A percentile compares a stretch with the other conserved stretches of the same genome.
Conservation (phyloP, 176 grass and related monocot species). For the Avena sativa region DNA sequence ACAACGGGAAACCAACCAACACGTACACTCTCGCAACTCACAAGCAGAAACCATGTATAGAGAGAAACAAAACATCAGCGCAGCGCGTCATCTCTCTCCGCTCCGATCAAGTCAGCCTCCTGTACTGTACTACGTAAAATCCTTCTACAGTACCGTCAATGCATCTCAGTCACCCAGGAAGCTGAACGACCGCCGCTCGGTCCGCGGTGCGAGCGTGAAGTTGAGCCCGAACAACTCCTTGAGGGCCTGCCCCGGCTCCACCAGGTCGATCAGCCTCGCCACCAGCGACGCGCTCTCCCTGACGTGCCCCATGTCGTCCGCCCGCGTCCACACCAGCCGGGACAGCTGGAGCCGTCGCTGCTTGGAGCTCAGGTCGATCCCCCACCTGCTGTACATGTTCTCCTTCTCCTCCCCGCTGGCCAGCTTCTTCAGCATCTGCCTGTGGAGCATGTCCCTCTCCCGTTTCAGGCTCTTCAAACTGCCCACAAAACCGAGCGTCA, state of each 20-base stretch:
- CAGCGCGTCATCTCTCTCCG: constrained; percentile 35
- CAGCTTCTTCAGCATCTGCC: constrained; percentile 85
- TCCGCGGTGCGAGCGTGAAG: constrained; percentile 54
- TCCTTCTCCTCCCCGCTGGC: constrained; percentile 70
- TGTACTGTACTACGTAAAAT: constrained; percentile 33
- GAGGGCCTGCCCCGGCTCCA: constrained; percentile 55
- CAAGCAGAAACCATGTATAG: constrained; percentile 18
- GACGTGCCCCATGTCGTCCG: constrained; percentile 68
- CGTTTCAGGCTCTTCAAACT: constrained; percentile 71
- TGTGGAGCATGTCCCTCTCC: constrained; percentile 81
- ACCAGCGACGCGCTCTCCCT: constrained; percentile 69
- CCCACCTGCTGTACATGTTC: constrained; percentile 69
- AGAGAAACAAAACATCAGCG: constrained; percentile 35
- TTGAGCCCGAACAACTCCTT: constrained; percentile 95
- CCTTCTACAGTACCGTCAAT: background rate
- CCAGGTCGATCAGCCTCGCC: constrained; percentile 69
- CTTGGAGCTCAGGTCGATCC: constrained; percentile 75
- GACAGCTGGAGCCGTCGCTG: constrained; percentile 70
- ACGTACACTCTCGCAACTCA: background rate
- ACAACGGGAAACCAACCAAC: constrained; percentile 8
- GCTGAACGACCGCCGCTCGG: constrained; percentile 58
- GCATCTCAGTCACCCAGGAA: constrained; percentile 32
- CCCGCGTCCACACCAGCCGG: constrained; percentile 64
- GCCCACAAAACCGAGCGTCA: constrained; percentile 21
- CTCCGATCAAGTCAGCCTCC: constrained; percentile 45